Evolutionary conservation across 805 yeast genomes (phyloP), one percentile per base, ranked within the genome.

Genomic region (Schwanniomyces yamadae): DNA sequence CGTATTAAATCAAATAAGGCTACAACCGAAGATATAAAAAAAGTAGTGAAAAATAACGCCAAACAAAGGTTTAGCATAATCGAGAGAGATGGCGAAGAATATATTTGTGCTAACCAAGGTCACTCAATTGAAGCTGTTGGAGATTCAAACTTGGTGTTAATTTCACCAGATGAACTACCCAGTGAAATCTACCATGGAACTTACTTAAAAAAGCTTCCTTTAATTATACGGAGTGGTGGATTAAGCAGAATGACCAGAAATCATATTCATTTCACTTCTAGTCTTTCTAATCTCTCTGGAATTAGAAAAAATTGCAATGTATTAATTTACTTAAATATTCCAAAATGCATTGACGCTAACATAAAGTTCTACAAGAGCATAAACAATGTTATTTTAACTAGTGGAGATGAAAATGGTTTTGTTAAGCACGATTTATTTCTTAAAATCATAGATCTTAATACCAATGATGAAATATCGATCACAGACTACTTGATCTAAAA

Each of bases 31-130:
- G 93, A 84, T 39, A 53, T 93, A 3, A 49, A 64, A 27, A 50
- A 76, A 13, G 71, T 88, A 1, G 96, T 89, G 0, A 68, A 57
- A 0, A 64, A 56, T 6, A 85, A 90, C 49, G 79, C 73, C 36
- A 91, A 91, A 60, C 71, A 81, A 47, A 58, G 99, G 36, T 91
- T 81, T 59, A 70, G 72, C 23, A 41, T 89, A 9, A 63, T 57
- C 8, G 37, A 36, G 4, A 48, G 48, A 7, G 59, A 55, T 5
- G 61, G 48, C 4, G 59, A 54, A 8, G 15, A 24, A 27, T 43
- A 25, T 13, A 66, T 91, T n/a, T 78, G 97, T 54, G 98, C 99
- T 3, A 82, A 82, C 34, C 99, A 93, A 59, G 99, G 99, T 4
- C 99, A 93, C 57, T 80, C 95, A 0, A 61, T 91, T 4, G 53